A percentile compares a stretch with the other conserved stretches of the same genome.
Evolutionary conservation across 139 green algal genomes (phyloP).

Genomic region (Parachlorella kessleri): DNA sequence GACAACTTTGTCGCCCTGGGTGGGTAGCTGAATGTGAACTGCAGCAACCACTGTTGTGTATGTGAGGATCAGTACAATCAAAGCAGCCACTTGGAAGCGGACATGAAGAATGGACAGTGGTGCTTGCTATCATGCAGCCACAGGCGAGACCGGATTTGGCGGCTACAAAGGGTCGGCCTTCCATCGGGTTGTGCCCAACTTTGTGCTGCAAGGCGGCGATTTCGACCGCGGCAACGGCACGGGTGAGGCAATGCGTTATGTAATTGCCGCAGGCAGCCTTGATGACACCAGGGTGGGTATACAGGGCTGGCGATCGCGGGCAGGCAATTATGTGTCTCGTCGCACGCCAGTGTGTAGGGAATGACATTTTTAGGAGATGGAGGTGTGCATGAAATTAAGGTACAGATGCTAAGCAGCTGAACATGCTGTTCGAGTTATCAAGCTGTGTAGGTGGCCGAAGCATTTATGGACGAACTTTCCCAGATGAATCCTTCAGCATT

Average conservation of each 20-base stretch:
- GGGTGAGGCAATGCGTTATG: too few relatives aligned
- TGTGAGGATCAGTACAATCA: too few relatives aligned
- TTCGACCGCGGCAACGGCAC: conserved; percentile 5
- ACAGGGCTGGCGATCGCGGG: too few relatives aligned
- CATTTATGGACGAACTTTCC: conserved; percentile 55
- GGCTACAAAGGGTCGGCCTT: conserved; percentile 65
- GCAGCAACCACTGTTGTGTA: not conserved
- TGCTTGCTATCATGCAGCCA: conserved; percentile 23
- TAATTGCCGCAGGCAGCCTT: too few relatives aligned
- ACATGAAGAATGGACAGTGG: too few relatives aligned
- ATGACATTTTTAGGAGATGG: not conserved
- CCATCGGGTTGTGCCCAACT: conserved; percentile 73
- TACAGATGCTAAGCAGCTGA: too few relatives aligned
- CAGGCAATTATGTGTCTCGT: too few relatives aligned
- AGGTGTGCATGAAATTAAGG: conserved; percentile 6
- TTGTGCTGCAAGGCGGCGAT: conserved; percentile 70
- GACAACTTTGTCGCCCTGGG: conserved; percentile 57
- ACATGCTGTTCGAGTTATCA: too few relatives aligned
- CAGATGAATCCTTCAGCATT: conserved; percentile 32
- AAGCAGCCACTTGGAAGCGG: too few relatives aligned
- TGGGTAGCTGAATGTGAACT: not conserved
- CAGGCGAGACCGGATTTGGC: conserved; percentile 59
- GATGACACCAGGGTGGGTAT: too few relatives aligned
- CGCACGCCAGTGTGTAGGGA: too few relatives aligned
- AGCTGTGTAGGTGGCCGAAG: conserved; percentile 47